A percentile compares a stretch with the other conserved stretches of the same genome.
Conservation (phyloP, 768 basidiomycete genomes). For the Macrolepiota dolichaula region DNA sequence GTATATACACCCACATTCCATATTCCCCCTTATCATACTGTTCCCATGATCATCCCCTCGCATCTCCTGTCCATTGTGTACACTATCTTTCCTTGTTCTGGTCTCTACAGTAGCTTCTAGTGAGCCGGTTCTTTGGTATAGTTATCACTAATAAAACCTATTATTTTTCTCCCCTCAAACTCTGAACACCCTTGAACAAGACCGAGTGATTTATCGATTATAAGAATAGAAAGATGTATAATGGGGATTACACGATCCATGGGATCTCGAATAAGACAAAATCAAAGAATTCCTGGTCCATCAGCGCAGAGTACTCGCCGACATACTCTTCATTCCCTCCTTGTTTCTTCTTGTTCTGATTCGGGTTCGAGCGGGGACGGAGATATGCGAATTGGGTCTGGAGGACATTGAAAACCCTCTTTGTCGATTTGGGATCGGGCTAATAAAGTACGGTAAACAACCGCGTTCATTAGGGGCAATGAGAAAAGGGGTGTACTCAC, state of each 20-base stretch:
- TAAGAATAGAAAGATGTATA: not conserved
- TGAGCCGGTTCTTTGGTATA: conserved; percentile 13
- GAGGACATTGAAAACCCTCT: conserved; percentile 72
- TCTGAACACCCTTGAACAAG: not conserved
- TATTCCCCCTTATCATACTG: conserved; percentile 2
- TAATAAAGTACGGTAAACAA: conserved; percentile 27
- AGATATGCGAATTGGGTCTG: conserved; percentile 82
- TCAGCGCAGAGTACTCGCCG: conserved; percentile 88
- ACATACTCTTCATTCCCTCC: conserved; percentile 63
- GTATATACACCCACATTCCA: conserved; percentile 9
- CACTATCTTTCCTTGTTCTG: conserved; percentile 3
- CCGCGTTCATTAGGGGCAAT: not conserved
- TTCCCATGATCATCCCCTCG: not conserved
- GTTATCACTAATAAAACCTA: conserved; percentile 15
- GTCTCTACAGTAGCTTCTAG: conserved; percentile 6
- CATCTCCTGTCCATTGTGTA: not conserved
- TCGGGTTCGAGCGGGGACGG: conserved; percentile 58
- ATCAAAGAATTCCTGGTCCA: conserved; percentile 96
- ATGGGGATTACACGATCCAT: conserved; percentile 62
- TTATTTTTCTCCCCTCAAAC: not conserved
- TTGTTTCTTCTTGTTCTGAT: conserved; percentile 38
- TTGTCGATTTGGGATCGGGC: conserved; percentile 84
- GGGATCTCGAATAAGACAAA: conserved; percentile 94
- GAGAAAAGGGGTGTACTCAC: conserved; percentile 30
- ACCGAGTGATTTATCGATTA: not conserved